A percentile compares a stretch with the other conserved stretches of the same genome.
phyloP scores from a whole-genome alignment of 345 rosid species.

The Gossypium longicalyx region DNA sequence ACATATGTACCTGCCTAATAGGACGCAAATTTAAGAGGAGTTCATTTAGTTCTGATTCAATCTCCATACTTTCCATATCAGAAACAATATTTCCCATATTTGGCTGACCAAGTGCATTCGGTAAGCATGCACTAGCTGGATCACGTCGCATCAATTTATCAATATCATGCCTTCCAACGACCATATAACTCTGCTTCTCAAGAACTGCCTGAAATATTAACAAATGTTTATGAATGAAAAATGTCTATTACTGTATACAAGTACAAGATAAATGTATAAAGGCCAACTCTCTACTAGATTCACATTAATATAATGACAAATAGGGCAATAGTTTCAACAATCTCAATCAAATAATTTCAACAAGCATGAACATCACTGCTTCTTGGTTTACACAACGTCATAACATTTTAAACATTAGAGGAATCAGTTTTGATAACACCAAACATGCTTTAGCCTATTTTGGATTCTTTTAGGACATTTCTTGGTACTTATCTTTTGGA shows the following conservation, averaged over 20 bases:
- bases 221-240: slow-evolving; percentile 22
- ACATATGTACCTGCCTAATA: slow-evolving; percentile 67
- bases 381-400: neutral
- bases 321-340: neutral
- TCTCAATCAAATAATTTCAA: slow-evolving; percentile 5
- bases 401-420: neutral
- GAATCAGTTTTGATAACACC: neutral
- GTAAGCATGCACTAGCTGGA: slow-evolving; percentile 69
- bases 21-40: slow-evolving; percentile 70
- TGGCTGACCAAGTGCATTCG: slow-evolving; percentile 49
- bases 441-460: neutral
- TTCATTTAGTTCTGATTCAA: slow-evolving; percentile 67
- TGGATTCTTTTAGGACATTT: neutral
- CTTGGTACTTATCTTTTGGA: neutral
- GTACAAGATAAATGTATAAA: neutral
- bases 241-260: neutral
- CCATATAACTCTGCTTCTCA: slow-evolving; percentile 96
- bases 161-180: slow-evolving; percentile 95
- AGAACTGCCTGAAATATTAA: slow-evolving; percentile 80
- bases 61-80: slow-evolving; percentile 49
- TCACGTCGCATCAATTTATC: slow-evolving; percentile 91
- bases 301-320: neutral
- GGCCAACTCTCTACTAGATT: neutral
- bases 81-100: slow-evolving; percentile 25
- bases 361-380: neutral